Percentiles rank a stretch among this genome's conserved stretches.
Evolutionary conservation across 208 protist genomes (phyloP).

Genomic region (Blechomonas ayalai): DNA sequence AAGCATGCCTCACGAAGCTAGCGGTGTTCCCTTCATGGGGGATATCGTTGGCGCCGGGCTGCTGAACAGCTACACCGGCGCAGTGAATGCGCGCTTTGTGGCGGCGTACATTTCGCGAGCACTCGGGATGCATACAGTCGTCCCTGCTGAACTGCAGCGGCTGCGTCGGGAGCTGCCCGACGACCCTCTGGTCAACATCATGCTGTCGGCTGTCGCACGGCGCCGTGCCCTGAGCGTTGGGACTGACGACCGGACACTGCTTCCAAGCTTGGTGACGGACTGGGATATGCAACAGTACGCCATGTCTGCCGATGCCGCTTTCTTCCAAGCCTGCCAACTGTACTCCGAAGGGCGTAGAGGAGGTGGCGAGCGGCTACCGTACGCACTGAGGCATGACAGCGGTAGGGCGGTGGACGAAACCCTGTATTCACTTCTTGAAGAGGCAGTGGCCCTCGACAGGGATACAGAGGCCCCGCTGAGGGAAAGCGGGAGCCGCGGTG

Average conservation of each 20-base stretch:
- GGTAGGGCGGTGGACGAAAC: too few species aligned
- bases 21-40: constrained; percentile 20
- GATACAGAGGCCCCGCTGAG: constrained; percentile 2
- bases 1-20: not conserved
- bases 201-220: constrained; percentile 26
- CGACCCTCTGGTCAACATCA: constrained; percentile 45
- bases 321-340: constrained; percentile 33
- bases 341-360: not conserved
- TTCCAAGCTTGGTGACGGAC: constrained; percentile 31
- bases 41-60: constrained; percentile 63
- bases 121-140: constrained; percentile 50
- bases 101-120: constrained; percentile 40
- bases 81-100: constrained; percentile 34
- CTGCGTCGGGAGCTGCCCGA: constrained; percentile 43
- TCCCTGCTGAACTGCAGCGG: constrained; percentile 27
- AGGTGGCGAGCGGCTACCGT: not conserved
- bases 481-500: constrained; percentile 47
- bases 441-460: too few species aligned
- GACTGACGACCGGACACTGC: not conserved
- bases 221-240: constrained; percentile 10
- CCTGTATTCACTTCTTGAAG: too few species aligned
- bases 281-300: constrained; percentile 83
- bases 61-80: constrained; percentile 64
- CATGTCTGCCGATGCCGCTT: constrained; percentile 45
- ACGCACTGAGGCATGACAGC: not conserved